Evolutionary conservation across 164 flowering plant genomes (phyloP), one percentile per base, ranked within the genome.

Genomic region (Brasenia schreberi): DNA sequence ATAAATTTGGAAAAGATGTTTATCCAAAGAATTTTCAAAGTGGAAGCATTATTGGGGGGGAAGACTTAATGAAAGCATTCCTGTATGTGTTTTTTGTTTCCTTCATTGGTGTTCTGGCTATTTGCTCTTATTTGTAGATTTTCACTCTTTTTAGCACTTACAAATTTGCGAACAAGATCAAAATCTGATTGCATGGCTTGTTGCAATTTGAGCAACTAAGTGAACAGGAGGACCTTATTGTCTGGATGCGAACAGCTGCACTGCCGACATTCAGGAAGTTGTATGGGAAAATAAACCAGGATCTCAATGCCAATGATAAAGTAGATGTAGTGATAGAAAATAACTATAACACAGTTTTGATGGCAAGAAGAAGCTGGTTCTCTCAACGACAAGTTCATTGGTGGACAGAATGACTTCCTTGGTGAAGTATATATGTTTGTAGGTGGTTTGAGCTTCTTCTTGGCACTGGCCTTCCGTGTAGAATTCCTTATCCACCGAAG

Each of bases 1-100:
- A 62, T 64, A 94, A 91, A 70, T 94, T 91, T 70, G 64, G 64
- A 10, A 62, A 62, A 62, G 64, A 62, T 19, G 64, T 62, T 14
- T 62, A 14, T 62, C 64, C 64, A 16, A 62, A 62, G 64, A 62
- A 62, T 62, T 62, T 62, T 19, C 64, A 62, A 19, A 62, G 64
- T 19, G 64, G 64, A 62, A 17, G 19, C 19, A 2, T 62, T 9
- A 62, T 62, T 10, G 64, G 64, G 18, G 64, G 64, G 17, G 7
- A n/a, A 62, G 19, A 62, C 64, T 33, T 33, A 33, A 33, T 3
- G 39, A 33, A 33, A 33, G 39, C 39, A 33, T 33, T 33, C 39
- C 39, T 62, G 17, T 9, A 62, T 62, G 39, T 33, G 4, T 3
- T 33, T 33, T 33, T 33, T 33, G 39, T 33, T 33, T 33, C 39